These are phyloP conservation scores for Aquilaria agallochum DNA, from an alignment of 441 rosid genomes.

Conservation along the genomic window DNA sequence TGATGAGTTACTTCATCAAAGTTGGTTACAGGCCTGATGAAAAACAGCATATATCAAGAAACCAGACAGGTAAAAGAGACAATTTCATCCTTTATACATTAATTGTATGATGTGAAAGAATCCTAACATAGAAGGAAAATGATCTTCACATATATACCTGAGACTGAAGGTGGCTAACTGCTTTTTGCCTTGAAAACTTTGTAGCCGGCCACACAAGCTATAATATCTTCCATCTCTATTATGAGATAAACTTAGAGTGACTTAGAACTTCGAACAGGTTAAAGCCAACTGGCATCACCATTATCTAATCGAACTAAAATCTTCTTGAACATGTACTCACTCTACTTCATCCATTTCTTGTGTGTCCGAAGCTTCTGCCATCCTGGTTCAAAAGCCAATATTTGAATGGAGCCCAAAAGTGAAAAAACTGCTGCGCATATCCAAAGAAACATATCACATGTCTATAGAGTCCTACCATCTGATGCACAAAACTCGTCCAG, in stretches of 20 bases:
- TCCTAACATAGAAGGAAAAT: background rate
- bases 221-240: constrained; percentile 74
- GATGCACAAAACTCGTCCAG: constrained; percentile 68
- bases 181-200: constrained; percentile 55
- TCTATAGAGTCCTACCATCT: constrained; percentile 57
- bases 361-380: constrained; percentile 61
- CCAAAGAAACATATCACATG: background rate
- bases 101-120: background rate
- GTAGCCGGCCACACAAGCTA: constrained; percentile 75
- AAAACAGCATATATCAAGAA: constrained; percentile 10
- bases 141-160: constrained; percentile 39
- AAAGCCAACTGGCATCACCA: too few species aligned
- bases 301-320: too few species aligned
- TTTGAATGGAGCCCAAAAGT: background rate
- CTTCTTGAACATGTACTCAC: constrained; percentile 32
- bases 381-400: constrained; percentile 34
- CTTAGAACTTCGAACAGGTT: background rate
- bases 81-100: too few species aligned
- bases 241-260: constrained; percentile 16
- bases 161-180: constrained; percentile 80
- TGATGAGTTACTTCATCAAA: constrained; percentile 88
- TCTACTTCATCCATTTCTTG: constrained; percentile 59
- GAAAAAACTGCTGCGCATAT: constrained; percentile 2
- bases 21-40: constrained; percentile 65
- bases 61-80: background rate